Evolutionary conservation across 345 rosid species (phyloP).

Genomic region (Populus deltoides): DNA sequence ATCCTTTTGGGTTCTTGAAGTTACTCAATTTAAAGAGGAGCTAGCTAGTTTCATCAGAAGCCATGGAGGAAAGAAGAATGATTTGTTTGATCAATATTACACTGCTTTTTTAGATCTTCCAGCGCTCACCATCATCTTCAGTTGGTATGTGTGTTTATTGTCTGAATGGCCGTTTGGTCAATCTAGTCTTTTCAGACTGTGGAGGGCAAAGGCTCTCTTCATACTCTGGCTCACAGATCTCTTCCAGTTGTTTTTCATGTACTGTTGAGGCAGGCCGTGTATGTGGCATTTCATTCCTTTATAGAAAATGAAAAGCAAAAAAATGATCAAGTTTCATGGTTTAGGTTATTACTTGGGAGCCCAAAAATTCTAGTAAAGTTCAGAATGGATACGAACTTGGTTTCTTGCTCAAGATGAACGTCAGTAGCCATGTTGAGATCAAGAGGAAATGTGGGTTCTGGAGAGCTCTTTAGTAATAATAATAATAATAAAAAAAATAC

Average conservation of each 20-base stretch:
- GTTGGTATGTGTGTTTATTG: slow-evolving; percentile 82
- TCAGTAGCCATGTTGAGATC: slow-evolving; percentile 83
- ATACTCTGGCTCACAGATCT: slow-evolving; percentile 78
- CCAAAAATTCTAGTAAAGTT: slow-evolving; percentile 15
- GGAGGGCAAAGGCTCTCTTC: slow-evolving; percentile 93
- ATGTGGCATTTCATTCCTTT: slow-evolving; percentile 71
- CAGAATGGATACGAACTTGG: slow-evolving; percentile 42
- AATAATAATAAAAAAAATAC: slow-evolving; percentile 8
- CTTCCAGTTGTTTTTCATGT: slow-evolving; percentile 58
- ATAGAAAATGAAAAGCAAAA: slow-evolving; percentile 56
- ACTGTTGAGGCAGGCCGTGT: slow-evolving; percentile 61
- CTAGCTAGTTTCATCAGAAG: not conserved
- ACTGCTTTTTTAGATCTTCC: slow-evolving; percentile 50
- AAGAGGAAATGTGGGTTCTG: slow-evolving; percentile 73
- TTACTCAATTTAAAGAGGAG: too few species aligned
- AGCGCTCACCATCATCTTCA: slow-evolving; percentile 63
- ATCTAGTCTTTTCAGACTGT: slow-evolving; percentile 82
- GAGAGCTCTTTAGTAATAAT: slow-evolving; percentile 54
- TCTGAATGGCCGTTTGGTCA: slow-evolving; percentile 76
- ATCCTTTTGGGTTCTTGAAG: not conserved
- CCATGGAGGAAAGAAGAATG: slow-evolving; percentile 80
- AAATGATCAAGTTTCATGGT: slow-evolving; percentile 20
- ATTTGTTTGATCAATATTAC: slow-evolving; percentile 36
- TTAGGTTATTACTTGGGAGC: slow-evolving; percentile 32
- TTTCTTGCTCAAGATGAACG: slow-evolving; percentile 66